These are phyloP conservation scores for Capronia americana DNA, from an alignment of 2,329 filamentous ascomycete genomes.

Conservation along the genomic window DNA sequence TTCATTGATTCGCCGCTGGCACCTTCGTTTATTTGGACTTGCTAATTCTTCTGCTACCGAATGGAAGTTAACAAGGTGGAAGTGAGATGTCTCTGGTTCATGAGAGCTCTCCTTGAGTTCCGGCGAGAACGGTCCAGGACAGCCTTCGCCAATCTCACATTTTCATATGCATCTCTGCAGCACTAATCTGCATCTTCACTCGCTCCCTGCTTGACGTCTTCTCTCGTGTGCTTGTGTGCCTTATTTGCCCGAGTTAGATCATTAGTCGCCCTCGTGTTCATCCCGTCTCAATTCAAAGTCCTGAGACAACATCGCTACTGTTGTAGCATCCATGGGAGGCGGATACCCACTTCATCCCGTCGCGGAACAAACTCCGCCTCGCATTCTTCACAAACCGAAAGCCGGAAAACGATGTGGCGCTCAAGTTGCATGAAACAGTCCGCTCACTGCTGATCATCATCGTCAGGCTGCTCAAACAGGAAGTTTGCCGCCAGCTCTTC, in stretches of 20 bases:
- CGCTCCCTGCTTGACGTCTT: not conserved
- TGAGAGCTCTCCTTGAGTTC: not conserved
- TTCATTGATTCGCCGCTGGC: not conserved
- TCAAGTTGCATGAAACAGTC: conserved; percentile 2
- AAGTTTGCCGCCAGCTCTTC: conserved; percentile 98
- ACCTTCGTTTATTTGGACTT: not conserved
- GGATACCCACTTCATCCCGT: not conserved
- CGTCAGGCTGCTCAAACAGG: conserved; percentile 94
- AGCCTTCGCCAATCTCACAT: not conserved
- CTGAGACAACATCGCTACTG: not conserved
- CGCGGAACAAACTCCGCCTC: not conserved
- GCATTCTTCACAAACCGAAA: not conserved
- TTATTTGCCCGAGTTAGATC: not conserved
- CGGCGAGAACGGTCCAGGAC: not conserved
- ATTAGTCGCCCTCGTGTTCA: not conserved
- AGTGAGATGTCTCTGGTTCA: not conserved
- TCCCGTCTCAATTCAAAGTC: not conserved
- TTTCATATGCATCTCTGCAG: not conserved
- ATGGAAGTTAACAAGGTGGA: not conserved
- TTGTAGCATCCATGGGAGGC: not conserved
- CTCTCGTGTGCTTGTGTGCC: not conserved
- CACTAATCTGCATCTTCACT: not conserved
- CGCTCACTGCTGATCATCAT: conserved; percentile 50
- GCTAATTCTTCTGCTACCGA: not conserved
- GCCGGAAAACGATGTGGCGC: conserved; percentile 7